These are phyloP conservation scores for Carex parvula DNA, from an alignment of 176 grass and related monocot genomes.

Conservation along the genomic window DNA sequence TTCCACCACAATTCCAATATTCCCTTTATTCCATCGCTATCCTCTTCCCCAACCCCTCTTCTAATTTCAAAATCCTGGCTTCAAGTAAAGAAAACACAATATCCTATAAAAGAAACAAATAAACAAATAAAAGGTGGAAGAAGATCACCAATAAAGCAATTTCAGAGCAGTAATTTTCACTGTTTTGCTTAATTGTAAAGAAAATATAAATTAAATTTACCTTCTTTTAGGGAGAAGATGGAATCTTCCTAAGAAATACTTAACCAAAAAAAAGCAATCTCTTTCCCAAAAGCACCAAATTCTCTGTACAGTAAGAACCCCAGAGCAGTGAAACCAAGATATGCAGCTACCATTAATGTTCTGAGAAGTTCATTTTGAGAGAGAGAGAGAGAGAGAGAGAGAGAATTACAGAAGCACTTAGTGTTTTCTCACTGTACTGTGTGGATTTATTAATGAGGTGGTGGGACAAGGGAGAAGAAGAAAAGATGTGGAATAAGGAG, in stretches of 20 bases:
- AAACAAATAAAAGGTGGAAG: neutral
- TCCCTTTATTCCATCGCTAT: conserved; percentile 30
- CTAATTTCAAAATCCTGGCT: conserved; percentile 19
- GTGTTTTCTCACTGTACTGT: conserved; percentile 19
- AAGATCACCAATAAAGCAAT: neutral
- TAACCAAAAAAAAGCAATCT: neutral
- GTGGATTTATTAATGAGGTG: neutral
- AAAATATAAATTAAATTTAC: conserved; percentile 10
- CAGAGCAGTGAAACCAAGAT: conserved; percentile 5
- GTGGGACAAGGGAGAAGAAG: neutral
- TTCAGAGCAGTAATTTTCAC: neutral
- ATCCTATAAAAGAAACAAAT: neutral
- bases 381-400: neutral
- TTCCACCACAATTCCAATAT: conserved; percentile 29
- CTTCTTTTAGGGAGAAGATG: neutral
- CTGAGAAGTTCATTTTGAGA: neutral
- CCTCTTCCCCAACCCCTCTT: conserved; percentile 15
- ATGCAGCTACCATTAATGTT: neutral
- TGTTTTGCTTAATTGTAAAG: neutral
- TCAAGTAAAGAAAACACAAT: conserved; percentile 13
- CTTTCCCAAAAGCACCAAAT: conserved; percentile 18
- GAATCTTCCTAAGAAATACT: conserved; percentile 15
- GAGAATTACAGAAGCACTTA: neutral
- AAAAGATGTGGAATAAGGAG: conserved; percentile 22
- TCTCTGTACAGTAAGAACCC: conserved; percentile 13